Conservation (phyloP, 2,329 filamentous ascomycete species). For the Pseudogymnoascus sp. region DNA sequence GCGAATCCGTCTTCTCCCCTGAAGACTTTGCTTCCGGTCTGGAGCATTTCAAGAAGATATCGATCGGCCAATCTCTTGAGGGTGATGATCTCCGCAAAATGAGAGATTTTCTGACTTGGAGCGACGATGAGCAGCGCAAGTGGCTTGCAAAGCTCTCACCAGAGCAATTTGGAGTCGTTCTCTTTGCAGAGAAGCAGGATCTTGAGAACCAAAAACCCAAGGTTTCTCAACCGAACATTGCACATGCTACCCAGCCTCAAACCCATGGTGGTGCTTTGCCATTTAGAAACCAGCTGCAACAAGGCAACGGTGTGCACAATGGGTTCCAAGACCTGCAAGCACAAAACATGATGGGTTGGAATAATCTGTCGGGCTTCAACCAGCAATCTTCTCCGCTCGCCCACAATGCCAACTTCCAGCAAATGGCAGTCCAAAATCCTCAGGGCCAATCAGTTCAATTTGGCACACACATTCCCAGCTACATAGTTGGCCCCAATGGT, state of each 20-base stretch:
- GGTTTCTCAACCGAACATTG: background rate
- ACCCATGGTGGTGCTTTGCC: background rate
- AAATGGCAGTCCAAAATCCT: background rate
- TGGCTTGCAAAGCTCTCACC: conserved; percentile 1
- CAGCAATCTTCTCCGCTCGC: background rate
- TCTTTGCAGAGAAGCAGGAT: background rate
- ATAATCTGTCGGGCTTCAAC: background rate
- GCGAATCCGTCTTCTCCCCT: background rate
- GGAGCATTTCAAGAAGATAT: background rate
- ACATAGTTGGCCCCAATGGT: background rate
- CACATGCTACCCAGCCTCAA: background rate
- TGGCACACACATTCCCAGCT: background rate
- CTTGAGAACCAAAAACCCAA: background rate
- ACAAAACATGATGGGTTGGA: background rate
- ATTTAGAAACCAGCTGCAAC: background rate
- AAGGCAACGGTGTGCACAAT: background rate
- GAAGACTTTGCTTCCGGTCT: background rate
- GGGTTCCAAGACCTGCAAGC: background rate
- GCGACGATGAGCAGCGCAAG: background rate
- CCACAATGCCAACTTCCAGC: background rate
- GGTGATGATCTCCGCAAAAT: background rate
- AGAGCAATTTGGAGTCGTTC: background rate
- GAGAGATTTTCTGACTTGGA: background rate
- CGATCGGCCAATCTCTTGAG: background rate
- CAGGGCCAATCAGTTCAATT: background rate